Percentiles rank a stretch among this genome's conserved stretches.
These are phyloP conservation scores for Clarireedia homoeocarpa DNA, from an alignment of 2,329 filamentous ascomycete genomes.

Conservation along the genomic window DNA sequence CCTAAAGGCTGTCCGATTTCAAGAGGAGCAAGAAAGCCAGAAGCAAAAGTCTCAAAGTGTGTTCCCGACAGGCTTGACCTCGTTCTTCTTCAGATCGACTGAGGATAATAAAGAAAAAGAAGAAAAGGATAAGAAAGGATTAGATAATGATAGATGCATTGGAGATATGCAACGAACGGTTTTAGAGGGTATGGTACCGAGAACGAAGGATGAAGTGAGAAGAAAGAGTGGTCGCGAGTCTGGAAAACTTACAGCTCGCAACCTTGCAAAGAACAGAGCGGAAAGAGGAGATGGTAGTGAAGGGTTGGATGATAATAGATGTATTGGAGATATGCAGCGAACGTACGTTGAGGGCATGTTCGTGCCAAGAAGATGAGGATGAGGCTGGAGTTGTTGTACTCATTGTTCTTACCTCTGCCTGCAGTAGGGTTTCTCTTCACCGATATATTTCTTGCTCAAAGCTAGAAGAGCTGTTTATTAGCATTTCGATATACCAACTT, in stretches of 20 bases:
- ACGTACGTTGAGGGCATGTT: slow-evolving; percentile 2
- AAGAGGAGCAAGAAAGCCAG: background rate
- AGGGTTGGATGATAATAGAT: background rate
- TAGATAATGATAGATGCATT: background rate
- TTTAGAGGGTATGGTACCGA: background rate
- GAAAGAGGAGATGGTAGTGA: background rate
- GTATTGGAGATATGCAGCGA: slow-evolving; percentile 9
- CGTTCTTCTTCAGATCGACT: too few species aligned
- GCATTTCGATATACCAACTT: background rate
- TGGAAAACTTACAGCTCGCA: background rate
- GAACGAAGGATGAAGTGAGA: background rate
- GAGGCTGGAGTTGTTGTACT: background rate
- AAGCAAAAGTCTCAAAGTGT: background rate
- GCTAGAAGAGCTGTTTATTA: too few species aligned
- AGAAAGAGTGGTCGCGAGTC: background rate
- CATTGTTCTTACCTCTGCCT: background rate
- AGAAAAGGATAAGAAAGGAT: background rate
- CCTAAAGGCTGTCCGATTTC: background rate
- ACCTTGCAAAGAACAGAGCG: background rate
- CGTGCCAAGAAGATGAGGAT: background rate
- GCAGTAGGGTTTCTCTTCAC: too few species aligned
- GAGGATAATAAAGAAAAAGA: too few species aligned
- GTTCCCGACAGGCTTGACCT: too few species aligned
- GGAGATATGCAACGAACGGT: background rate
- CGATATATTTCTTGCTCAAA: too few species aligned